These are phyloP conservation scores for Solanum lycopersicoides DNA, from an alignment of 257 asterid genomes.

Conservation along the genomic window DNA sequence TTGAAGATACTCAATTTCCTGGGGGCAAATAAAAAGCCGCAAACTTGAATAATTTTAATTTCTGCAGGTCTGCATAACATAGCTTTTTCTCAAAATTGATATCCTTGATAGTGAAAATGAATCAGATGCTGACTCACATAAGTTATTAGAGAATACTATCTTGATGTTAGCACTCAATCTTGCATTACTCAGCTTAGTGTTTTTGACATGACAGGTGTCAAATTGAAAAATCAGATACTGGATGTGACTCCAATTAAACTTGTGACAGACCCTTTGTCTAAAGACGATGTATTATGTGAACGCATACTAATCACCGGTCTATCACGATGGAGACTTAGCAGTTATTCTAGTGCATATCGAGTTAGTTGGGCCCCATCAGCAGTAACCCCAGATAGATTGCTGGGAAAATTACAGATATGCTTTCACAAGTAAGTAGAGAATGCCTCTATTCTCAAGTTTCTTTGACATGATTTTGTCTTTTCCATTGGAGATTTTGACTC, in stretches of 20 bases:
- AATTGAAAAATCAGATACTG: conserved; percentile 38
- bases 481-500: not conserved
- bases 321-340: conserved; percentile 57
- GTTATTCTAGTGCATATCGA: conserved; percentile 60
- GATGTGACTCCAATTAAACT: conserved; percentile 42
- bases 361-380: conserved; percentile 55
- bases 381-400: conserved; percentile 45
- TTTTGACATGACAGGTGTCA: conserved; percentile 29
- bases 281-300: conserved; percentile 42
- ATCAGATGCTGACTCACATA: not conserved
- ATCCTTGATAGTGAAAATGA: not conserved
- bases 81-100: not conserved
- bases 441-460: not conserved
- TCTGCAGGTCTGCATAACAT: not conserved
- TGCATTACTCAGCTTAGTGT: not conserved
- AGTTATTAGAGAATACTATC: not conserved
- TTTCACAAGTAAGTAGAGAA: conserved; percentile 50
- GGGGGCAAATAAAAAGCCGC: not conserved
- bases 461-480: not conserved
- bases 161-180: not conserved
- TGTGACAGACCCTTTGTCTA: conserved; percentile 23
- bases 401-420: conserved; percentile 60
- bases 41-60: not conserved
- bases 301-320: conserved; percentile 57
- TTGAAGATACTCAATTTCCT: not conserved